Conservation (phyloP, 306 rosid species). For the Prunus mume region DNA sequence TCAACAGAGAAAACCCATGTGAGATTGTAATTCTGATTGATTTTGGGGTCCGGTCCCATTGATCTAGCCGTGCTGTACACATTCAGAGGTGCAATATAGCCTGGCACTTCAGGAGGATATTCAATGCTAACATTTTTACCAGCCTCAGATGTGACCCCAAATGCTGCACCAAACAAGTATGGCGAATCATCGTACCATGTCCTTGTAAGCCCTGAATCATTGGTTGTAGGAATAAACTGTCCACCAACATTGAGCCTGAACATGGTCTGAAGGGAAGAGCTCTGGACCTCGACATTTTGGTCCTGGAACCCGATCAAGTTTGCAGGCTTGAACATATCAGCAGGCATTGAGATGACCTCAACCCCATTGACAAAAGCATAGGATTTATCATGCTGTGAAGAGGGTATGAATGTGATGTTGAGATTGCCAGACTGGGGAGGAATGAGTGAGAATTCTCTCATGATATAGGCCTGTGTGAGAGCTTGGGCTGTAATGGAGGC, state of each 20-base stretch:
- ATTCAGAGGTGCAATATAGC: slow-evolving; percentile 36
- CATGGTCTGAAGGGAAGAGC: slow-evolving; percentile 38
- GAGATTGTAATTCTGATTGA: slow-evolving; percentile 38
- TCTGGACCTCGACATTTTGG: slow-evolving; percentile 19
- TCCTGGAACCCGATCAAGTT: slow-evolving; percentile 17
- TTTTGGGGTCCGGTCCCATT: slow-evolving; percentile 27
- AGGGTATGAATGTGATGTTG: slow-evolving; percentile 39
- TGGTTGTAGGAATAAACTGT: slow-evolving; percentile 22
- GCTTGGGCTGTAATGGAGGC: slow-evolving; percentile 32
- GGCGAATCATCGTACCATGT: slow-evolving; percentile 46
- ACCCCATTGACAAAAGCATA: slow-evolving; percentile 48
- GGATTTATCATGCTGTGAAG: slow-evolving; percentile 15
- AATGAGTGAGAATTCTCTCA: slow-evolving; percentile 34
- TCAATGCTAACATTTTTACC: slow-evolving; percentile 26
- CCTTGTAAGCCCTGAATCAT: slow-evolving; percentile 39
- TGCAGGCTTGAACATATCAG: slow-evolving; percentile 29
- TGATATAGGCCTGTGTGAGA: slow-evolving; percentile 42
- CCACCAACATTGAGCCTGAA: slow-evolving; percentile 50
- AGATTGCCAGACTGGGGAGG: slow-evolving; percentile 30
- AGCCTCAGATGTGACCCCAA: slow-evolving; percentile 26
- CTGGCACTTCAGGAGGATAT: slow-evolving; percentile 23
- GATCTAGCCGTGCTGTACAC: slow-evolving; percentile 43
- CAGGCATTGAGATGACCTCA: slow-evolving; percentile 37
- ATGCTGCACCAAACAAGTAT: slow-evolving; percentile 32
- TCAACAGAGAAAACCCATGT: slow-evolving; percentile 45